These are phyloP conservation scores for Carex kokanica DNA, from an alignment of 176 grass and related monocot genomes.

Conservation along the genomic window DNA sequence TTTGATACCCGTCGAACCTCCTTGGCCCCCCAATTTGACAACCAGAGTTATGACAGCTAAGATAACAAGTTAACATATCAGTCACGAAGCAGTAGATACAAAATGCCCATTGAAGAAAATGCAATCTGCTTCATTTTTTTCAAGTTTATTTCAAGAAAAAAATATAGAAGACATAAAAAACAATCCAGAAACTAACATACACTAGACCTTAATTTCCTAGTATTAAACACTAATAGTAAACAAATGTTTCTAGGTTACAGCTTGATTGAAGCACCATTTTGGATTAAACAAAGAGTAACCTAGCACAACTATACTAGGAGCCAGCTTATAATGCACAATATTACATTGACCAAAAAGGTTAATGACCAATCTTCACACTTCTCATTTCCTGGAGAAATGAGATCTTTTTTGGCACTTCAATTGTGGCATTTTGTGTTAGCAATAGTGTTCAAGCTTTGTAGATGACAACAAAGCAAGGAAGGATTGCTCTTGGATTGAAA, in stretches of 20 bases:
- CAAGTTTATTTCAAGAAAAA: neutral
- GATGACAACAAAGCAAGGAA: conserved; percentile 95
- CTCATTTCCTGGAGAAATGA: too few relatives aligned
- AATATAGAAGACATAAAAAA: neutral
- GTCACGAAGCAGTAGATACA: neutral
- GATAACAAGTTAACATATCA: neutral
- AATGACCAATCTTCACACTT: too few relatives aligned
- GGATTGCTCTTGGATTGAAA: conserved; percentile 73
- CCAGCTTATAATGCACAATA: neutral
- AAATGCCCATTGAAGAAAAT: neutral
- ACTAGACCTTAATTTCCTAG: neutral
- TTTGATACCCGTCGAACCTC: too few relatives aligned
- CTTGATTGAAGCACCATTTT: neutral
- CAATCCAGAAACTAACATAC: neutral
- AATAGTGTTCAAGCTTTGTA: conserved; percentile 48
- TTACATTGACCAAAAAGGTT: neutral
- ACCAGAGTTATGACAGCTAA: neutral
- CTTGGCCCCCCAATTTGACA: neutral
- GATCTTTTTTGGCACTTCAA: neutral
- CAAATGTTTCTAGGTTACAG: neutral
- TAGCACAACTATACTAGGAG: neutral
- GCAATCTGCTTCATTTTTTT: neutral
- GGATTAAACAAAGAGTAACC: neutral
- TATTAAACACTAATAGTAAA: too few relatives aligned
- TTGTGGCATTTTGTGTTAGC: neutral